Base-by-base conservation (phyloP, 78 protist genomes). In the Protostelium mycophagum region DNA sequence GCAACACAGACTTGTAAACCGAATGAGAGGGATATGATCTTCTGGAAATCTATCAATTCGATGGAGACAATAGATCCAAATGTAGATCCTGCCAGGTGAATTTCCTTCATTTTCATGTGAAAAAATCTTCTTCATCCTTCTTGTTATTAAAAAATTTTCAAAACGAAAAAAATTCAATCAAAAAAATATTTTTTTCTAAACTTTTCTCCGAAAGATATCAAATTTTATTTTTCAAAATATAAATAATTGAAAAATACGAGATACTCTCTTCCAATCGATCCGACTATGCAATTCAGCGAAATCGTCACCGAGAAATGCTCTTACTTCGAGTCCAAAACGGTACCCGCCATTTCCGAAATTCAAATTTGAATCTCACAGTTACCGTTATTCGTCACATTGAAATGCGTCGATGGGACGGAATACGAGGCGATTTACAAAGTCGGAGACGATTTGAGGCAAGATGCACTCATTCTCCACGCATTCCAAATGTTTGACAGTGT, bases 401-500 rank as follows among this genome's bases (percentile, higher is more conserved):
- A 51, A 51, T 51, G 73, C 16, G 73, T 16, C 16, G 73, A 84
- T n/a, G 91, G 90, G 10, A 93, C 31, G 35, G 95, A 91, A 35
- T 91, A 94, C 84, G 83, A 90, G 88, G 84, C 96, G 73, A 98
- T 98, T 84, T 96, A 93, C 88, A 98, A 98, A 87, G 38, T 84
- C 10, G 99, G 98, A 28, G 99, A 97, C 89, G 99, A 97, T 87
- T 38, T 97, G 38, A 85, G 99, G 28, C 99, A 97, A 39, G 99
- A 97, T 91, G 83, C 92, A 83, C 88, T 97, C n/a, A 97, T 97
- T 25, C 93, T 97, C 0, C 99, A 97, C 73, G 51, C 96, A 90
- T 87, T 96, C 38, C 28, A 93, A 25, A 1, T 83, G 37, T 89
- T 93, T 91, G 95, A 93, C 83, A 90, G 90, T 36, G 73, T 51